Evolutionary conservation across 78 protist species (phyloP).

Genomic region (Diacronema lutheri): DNA sequence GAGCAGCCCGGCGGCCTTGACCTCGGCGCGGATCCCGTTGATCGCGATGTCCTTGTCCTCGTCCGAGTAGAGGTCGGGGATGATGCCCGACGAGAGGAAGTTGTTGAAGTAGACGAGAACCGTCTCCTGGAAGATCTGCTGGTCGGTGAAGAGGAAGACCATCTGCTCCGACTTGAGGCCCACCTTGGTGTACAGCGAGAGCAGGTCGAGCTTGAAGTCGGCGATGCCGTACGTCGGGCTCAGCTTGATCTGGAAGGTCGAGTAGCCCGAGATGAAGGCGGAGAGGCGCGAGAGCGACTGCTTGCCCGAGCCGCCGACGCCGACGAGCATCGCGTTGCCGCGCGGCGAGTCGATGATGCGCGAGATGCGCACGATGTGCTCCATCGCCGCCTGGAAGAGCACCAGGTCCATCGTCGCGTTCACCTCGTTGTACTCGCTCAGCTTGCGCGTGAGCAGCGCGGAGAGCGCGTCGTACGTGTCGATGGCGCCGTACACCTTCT

Average conservation of each 20-base stretch:
- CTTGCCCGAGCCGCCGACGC: slow-evolving; percentile 75
- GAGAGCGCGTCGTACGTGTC: neutral
- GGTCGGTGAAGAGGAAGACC: slow-evolving; percentile 51
- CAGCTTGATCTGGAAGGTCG: slow-evolving; percentile 53
- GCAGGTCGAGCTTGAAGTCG: slow-evolving; percentile 39
- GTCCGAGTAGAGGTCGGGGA: slow-evolving; percentile 59
- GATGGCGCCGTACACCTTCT: neutral
- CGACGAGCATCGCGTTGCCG: slow-evolving; percentile 82
- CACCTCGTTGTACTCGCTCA: slow-evolving; percentile 58
- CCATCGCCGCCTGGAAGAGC: slow-evolving; percentile 73
- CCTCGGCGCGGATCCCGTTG: slow-evolving; percentile 44
- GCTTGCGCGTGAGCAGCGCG: slow-evolving; percentile 13
- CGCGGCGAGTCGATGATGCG: slow-evolving; percentile 54
- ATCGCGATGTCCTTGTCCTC: slow-evolving; percentile 53
- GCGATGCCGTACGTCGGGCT: slow-evolving; percentile 37
- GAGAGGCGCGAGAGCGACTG: slow-evolving; percentile 66
- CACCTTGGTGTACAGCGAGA: slow-evolving; percentile 7
- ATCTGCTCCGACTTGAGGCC: slow-evolving; percentile 44
- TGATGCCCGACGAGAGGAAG: slow-evolving; percentile 53
- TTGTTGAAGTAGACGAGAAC: slow-evolving; percentile 64
- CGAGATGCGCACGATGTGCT: slow-evolving; percentile 70
- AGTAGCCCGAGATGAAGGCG: slow-evolving; percentile 52
- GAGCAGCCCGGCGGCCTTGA: slow-evolving; percentile 50
- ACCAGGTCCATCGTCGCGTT: slow-evolving; percentile 68
- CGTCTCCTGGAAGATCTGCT: slow-evolving; percentile 48